Conservation (phyloP, 2,329 filamentous ascomycete species). For the Colletotrichum sp. region DNA sequence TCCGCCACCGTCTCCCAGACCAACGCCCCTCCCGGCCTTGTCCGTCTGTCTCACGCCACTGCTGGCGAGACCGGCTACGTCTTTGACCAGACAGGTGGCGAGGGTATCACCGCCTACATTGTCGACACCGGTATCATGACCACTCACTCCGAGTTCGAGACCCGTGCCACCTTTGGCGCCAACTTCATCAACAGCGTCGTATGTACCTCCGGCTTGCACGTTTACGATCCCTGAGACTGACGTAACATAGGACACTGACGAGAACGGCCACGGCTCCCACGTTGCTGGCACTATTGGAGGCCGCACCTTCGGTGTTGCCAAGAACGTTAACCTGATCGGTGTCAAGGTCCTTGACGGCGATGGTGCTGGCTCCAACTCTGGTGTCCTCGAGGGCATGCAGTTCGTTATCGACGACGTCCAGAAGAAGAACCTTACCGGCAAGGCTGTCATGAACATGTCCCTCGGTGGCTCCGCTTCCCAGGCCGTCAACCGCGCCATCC, state of each 20-base stretch:
- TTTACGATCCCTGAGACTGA: no score
- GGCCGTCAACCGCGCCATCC: conserved; percentile 61
- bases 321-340: conserved; percentile 58
- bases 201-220: conserved; percentile 29
- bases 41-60: conserved; percentile 53
- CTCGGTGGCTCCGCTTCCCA: conserved; percentile 55
- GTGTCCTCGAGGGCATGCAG: conserved; percentile 65
- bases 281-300: conserved; percentile 67
- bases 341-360: conserved; percentile 66
- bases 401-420: conserved; percentile 55
- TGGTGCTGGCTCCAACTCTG: conserved; percentile 53
- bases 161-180: conserved; percentile 56
- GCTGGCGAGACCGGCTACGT: conserved; percentile 44
- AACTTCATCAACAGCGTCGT: conserved; percentile 56
- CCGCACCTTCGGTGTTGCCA: conserved; percentile 66
- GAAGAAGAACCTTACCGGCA: conserved; percentile 47
- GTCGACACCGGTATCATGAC: conserved; percentile 69
- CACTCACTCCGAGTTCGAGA: conserved; percentile 61
- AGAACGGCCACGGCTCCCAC: conserved; percentile 69
- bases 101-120: conserved; percentile 65
- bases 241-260: conserved; percentile 48
- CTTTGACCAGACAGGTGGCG: conserved; percentile 57
- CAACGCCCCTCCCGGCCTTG: conserved; percentile 58
- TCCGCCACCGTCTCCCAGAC: conserved; percentile 52
- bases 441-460: conserved; percentile 69